Evolutionary conservation across 2,329 filamentous ascomycete species (phyloP).

Genomic region (Pestalotiopsis sp.): DNA sequence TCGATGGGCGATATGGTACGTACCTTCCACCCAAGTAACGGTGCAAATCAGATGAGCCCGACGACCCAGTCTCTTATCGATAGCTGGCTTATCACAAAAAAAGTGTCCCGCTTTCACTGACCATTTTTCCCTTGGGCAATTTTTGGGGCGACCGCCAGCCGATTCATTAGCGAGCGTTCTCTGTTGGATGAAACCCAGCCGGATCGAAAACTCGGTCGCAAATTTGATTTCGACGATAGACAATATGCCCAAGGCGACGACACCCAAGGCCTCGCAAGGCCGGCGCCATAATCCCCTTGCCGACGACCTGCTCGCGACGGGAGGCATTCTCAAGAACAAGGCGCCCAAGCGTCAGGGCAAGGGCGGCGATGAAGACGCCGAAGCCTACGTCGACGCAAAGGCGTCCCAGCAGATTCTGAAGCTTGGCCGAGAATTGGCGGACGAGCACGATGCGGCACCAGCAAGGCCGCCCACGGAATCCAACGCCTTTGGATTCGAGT

Average conservation of each 20-base stretch:
- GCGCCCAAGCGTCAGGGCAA: conserved; percentile 71
- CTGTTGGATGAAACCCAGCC: conserved; percentile 12
- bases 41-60: not conserved
- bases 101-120: conserved; percentile 3
- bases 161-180: not conserved
- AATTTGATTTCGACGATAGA: not conserved
- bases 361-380: conserved; percentile 62
- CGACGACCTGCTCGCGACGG: conserved; percentile 77
- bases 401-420: conserved; percentile 86
- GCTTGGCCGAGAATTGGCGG: conserved; percentile 84
- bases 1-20: not conserved
- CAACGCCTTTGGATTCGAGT: conserved; percentile 81
- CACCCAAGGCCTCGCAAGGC: conserved; percentile 57
- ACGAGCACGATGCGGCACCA: conserved; percentile 69
- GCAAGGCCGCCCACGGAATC: conserved; percentile 42
- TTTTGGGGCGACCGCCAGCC: not conserved
- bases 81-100: not conserved
- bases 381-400: conserved; percentile 82
- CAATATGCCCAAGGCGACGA: conserved; percentile 78
- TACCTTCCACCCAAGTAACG: not conserved
- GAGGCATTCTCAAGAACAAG: conserved; percentile 70
- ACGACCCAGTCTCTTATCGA: not conserved
- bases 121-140: not conserved
- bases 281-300: conserved; percentile 85
- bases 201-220: not conserved